Base-by-base conservation (phyloP, 1,284 basidiomycete species). In the Xanthoconium separans region DNA sequence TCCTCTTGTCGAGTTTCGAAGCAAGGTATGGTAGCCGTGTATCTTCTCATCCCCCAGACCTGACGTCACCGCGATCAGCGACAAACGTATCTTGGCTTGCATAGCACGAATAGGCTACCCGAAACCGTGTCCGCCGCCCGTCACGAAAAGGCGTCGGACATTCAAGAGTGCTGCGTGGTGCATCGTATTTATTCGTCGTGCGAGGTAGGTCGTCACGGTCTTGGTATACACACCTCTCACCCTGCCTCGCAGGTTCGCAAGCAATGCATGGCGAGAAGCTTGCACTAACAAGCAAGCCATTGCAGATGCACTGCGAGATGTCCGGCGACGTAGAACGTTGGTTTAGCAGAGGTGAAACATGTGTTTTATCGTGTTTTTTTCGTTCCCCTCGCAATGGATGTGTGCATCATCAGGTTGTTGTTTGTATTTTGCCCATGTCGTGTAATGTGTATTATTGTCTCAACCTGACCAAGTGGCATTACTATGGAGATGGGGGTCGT, bases 21-120 rank as follows among this genome's bases (percentile, higher is more conserved):
- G 80, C 83, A 63, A 91, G 85, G 92, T 93, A 55, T 61, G 79
- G 68, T 27, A 16, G 24, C 15, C 43, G 41, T 4, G 2, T 9
- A 20, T 40, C 13, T 46, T 22, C 16, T 16, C 36, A 46, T 6
- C n/a, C 42, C 31, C 41, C 33, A 9, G 46, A 33, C 16, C 46
- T 55, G 44, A 60, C 47, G 10, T 24, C 31, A 42, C 43, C 41
- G 20, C 40, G 48, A 58, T 30, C 59, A 94, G 92, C 58, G 89
- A 95, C 65, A 79, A 84, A 65, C 87, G 83, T 45, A 90, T 93
- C 27, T 75, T 91, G 50, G 84, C 88, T 36, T 80, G 85, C 7
- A 92, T 95, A 61, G 87, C 91, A 2, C 78, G 79, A 40, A 87
- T 92, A 66, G 92, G 90, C 5, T 93, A 65, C 36, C 70, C 67